phyloP scores from a whole-genome alignment of 2,329 filamentous ascomycete species.

The Exophiala xenobiotica region DNA sequence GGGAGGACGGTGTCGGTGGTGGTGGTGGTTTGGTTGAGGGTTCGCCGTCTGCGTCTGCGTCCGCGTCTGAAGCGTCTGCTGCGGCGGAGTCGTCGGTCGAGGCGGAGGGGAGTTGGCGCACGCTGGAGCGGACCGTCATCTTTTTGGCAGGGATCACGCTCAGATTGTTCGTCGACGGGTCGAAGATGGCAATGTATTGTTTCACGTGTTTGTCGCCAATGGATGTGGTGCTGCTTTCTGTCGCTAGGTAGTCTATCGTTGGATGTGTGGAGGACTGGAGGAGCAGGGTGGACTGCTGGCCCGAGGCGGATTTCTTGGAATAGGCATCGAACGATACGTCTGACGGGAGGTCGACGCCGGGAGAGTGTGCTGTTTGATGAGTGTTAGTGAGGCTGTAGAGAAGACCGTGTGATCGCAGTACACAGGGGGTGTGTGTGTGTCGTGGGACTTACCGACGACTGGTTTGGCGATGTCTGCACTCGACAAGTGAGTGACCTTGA shows the following conservation, averaged over 20 bases:
- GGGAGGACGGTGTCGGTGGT: slow-evolving; percentile 34
- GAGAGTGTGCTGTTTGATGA: slow-evolving; percentile 32
- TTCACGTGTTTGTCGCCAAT: slow-evolving; percentile 53
- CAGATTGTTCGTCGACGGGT: slow-evolving; percentile 53
- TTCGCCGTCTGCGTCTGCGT: too few species aligned
- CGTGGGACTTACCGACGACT: slow-evolving; percentile 26
- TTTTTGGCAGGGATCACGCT: slow-evolving; percentile 56
- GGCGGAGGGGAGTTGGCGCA: slow-evolving; percentile 39
- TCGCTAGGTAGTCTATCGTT: slow-evolving; percentile 59
- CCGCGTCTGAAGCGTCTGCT: slow-evolving; percentile 22
- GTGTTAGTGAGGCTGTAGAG: slow-evolving; percentile 6
- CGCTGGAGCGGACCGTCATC: slow-evolving; percentile 54
- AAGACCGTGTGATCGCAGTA: too few species aligned
- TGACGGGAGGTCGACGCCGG: slow-evolving; percentile 30
- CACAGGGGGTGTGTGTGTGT: background rate
- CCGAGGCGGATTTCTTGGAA: slow-evolving; percentile 18
- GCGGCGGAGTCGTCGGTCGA: slow-evolving; percentile 27
- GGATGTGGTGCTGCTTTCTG: slow-evolving; percentile 45
- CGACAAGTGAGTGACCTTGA: slow-evolving; percentile 26
- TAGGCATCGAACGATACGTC: slow-evolving; percentile 25
- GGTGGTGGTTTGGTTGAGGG: too few species aligned
- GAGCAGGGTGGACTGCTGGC: slow-evolving; percentile 48
- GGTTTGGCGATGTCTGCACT: slow-evolving; percentile 25
- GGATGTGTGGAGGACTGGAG: slow-evolving; percentile 62
- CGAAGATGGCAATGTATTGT: slow-evolving; percentile 62